Evolutionary conservation across 163 green algal genomes (phyloP).

Genomic region (Prototheca wickerhamii): DNA sequence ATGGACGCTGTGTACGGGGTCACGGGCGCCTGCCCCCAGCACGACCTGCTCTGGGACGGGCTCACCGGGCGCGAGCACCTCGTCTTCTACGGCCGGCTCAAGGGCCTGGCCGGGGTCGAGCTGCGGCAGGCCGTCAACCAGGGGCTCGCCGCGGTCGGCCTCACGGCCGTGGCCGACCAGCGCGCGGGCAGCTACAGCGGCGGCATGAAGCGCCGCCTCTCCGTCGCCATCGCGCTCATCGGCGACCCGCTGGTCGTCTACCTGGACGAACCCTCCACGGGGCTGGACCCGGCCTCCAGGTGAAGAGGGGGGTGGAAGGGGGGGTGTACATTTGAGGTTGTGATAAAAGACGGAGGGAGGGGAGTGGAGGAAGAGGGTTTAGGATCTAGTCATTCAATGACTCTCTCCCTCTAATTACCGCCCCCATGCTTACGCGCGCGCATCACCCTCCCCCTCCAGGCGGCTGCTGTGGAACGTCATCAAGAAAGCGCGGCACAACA

Average conservation of each 20-base stretch:
- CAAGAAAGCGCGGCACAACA: slow-evolving; percentile 22
- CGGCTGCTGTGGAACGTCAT: slow-evolving; percentile 62
- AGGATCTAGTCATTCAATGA: too few relatives aligned
- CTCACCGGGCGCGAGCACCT: slow-evolving; percentile 82
- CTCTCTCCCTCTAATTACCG: not conserved
- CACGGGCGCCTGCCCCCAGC: slow-evolving; percentile 81
- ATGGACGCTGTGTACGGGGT: slow-evolving; percentile 49
- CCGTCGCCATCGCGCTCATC: slow-evolving; percentile 68
- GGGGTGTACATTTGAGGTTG: not conserved
- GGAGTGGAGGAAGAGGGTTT: not conserved
- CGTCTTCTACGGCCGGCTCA: slow-evolving; percentile 66
- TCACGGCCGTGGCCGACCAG: slow-evolving; percentile 37
- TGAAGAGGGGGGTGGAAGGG: not conserved
- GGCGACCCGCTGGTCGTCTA: slow-evolving; percentile 54
- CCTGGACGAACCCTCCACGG: slow-evolving; percentile 62
- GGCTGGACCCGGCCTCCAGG: slow-evolving; percentile 62
- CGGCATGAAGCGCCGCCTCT: slow-evolving; percentile 71
- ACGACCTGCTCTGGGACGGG: slow-evolving; percentile 73
- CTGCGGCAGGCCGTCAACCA: not conserved
- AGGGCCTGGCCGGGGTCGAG: not conserved
- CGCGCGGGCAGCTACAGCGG: slow-evolving; percentile 48
- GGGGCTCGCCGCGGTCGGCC: slow-evolving; percentile 33
- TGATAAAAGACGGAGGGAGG: not conserved
- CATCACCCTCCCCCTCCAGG: not conserved
- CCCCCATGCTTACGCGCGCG: not conserved